Percentiles rank a stretch among this genome's conserved stretches.
Evolutionary conservation across 2,329 filamentous ascomycete species (phyloP).

Genomic region (Pestalotiopsis sp.): DNA sequence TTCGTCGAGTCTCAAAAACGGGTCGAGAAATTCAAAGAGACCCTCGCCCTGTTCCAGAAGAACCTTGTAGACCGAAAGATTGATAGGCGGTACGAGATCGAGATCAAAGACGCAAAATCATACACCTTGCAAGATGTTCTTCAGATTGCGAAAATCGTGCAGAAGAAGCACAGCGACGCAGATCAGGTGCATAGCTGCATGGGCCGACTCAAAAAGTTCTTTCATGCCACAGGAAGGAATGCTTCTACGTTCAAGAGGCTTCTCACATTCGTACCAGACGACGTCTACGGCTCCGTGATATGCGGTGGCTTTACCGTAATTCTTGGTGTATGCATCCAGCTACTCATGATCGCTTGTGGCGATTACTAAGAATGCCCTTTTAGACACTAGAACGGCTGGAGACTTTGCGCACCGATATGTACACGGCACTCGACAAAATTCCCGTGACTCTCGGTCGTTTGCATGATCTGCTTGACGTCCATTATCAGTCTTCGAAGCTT

Average conservation of each 20-base stretch:
- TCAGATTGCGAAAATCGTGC: slow-evolving; percentile 15
- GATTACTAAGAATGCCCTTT: neutral
- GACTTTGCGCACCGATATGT: slow-evolving; percentile 16
- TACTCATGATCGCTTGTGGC: neutral
- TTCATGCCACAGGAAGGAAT: slow-evolving; percentile 13
- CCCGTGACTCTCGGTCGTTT: slow-evolving; percentile 13
- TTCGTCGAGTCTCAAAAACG: slow-evolving; percentile 17
- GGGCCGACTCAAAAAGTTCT: slow-evolving; percentile 16
- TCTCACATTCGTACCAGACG: slow-evolving; percentile 17
- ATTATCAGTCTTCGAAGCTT: slow-evolving; percentile 14
- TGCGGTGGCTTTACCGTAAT: slow-evolving; percentile 20
- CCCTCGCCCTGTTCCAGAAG: slow-evolving; percentile 15
- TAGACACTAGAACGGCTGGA: neutral
- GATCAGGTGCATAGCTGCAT: slow-evolving; percentile 15
- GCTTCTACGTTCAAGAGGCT: slow-evolving; percentile 16
- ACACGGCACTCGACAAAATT: slow-evolving; percentile 15
- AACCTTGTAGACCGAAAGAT: slow-evolving; percentile 17
- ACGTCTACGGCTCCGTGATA: slow-evolving; percentile 18
- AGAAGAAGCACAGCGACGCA: slow-evolving; percentile 14
- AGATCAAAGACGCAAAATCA: slow-evolving; percentile 14
- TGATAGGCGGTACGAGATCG: slow-evolving; percentile 16
- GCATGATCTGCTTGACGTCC: slow-evolving; percentile 14
- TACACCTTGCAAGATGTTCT: slow-evolving; percentile 19
- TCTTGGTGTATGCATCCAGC: slow-evolving; percentile 10
- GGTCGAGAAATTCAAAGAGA: slow-evolving; percentile 15